These are phyloP conservation scores for Aspergillus hortae DNA, from an alignment of 2,329 filamentous ascomycete genomes.

Conservation along the genomic window DNA sequence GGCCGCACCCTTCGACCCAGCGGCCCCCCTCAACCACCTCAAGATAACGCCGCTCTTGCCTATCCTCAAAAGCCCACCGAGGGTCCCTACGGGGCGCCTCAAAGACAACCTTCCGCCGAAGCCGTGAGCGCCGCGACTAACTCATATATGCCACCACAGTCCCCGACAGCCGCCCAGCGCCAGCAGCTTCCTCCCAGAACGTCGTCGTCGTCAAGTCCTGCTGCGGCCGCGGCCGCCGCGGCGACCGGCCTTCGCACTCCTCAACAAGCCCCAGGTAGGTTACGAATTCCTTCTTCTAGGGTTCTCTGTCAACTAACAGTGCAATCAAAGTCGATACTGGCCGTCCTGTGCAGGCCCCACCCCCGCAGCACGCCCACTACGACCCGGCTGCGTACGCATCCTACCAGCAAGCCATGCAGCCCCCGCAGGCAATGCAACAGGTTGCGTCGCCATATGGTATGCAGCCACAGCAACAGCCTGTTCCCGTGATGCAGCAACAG, in stretches of 20 bases:
- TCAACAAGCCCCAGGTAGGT: constrained; percentile 39
- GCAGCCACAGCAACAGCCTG: constrained; percentile 23
- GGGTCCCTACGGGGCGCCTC: constrained; percentile 32
- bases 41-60: constrained; percentile 35
- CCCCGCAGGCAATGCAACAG: constrained; percentile 26
- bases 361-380: constrained; percentile 46
- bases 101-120: constrained; percentile 37
- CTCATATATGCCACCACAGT: constrained; percentile 46
- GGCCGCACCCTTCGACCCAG: constrained; percentile 63
- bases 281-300: constrained; percentile 5
- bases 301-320: constrained; percentile 33
- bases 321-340: constrained; percentile 35
- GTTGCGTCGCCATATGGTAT: constrained; percentile 24
- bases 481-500: constrained; percentile 20
- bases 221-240: constrained; percentile 48
- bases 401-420: constrained; percentile 28
- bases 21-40: constrained; percentile 41
- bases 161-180: constrained; percentile 36
- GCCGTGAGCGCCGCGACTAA: constrained; percentile 42
- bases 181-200: constrained; percentile 47
- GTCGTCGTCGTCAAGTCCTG: constrained; percentile 50
- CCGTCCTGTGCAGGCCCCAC: constrained; percentile 41
- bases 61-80: constrained; percentile 36
- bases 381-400: constrained; percentile 41
- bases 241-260: constrained; percentile 45